These are phyloP conservation scores for Lactifluus subvellereus DNA, from an alignment of 768 basidiomycete species.

Conservation along the genomic window DNA sequence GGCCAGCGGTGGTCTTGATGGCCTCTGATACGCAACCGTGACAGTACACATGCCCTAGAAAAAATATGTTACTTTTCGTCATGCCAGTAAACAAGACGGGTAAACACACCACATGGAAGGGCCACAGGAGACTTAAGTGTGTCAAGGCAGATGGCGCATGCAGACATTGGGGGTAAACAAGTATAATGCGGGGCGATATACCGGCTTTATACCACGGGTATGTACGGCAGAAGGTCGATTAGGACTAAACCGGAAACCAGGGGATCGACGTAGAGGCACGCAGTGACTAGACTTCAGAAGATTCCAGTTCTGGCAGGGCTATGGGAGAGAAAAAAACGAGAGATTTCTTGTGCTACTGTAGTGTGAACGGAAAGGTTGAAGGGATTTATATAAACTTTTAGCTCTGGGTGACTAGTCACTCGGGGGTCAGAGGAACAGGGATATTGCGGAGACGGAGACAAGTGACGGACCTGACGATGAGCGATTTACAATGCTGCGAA, in stretches of 20 bases:
- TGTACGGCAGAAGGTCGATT: slow-evolving; percentile 1
- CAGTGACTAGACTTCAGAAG: background rate
- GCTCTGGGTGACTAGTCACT: background rate
- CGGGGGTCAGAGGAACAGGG: background rate
- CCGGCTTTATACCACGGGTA: slow-evolving; percentile 2
- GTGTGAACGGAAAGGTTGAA: background rate
- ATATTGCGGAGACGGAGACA: background rate
- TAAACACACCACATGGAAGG: slow-evolving; percentile 21
- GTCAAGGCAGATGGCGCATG: slow-evolving; percentile 23
- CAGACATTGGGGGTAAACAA: slow-evolving; percentile 11
- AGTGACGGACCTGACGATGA: no score
- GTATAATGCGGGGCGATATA: background rate
- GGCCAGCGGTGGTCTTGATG: background rate
- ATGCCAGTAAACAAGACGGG: background rate
- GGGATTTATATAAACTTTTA: background rate
- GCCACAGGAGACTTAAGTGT: slow-evolving; percentile 14
- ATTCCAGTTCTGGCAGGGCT: background rate
- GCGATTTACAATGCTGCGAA: no score
- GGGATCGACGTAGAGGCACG: background rate
- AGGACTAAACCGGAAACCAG: background rate
- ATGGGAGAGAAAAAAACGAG: background rate
- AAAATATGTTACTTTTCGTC: background rate
- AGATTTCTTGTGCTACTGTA: background rate
- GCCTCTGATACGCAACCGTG: slow-evolving; percentile 11
- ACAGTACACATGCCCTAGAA: slow-evolving; percentile 18